phyloP scores from a whole-genome alignment of 2,329 filamentous ascomycete genomes.

The Lecanosticta acicola region DNA sequence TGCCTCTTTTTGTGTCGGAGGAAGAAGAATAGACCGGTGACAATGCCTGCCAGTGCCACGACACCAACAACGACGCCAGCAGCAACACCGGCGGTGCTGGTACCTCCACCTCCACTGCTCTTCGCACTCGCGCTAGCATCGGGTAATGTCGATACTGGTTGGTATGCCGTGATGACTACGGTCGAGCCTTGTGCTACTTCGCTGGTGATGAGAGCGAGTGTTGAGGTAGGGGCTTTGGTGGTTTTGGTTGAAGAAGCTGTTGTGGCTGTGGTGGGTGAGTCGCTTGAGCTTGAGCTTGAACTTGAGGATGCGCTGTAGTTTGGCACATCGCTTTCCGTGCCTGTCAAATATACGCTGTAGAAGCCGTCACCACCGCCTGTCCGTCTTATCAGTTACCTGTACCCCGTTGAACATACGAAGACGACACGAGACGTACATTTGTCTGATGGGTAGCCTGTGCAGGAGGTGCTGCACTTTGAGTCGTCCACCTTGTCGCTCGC shows the following conservation, averaged over 20 bases:
- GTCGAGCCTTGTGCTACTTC: conserved; percentile 31
- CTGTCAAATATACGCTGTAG: conserved; percentile 51
- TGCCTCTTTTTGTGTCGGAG: conserved; percentile 70
- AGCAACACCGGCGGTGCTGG: conserved; percentile 77
- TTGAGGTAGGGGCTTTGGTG: background rate
- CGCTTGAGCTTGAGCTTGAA: conserved; percentile 11
- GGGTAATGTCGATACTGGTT: conserved; percentile 39
- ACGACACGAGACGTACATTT: conserved; percentile 52
- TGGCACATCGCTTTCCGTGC: conserved; percentile 37
- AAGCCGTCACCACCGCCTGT: conserved; percentile 54
- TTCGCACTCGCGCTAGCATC: conserved; percentile 39
- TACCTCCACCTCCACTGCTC: conserved; percentile 25
- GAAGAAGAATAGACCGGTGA: conserved; percentile 67
- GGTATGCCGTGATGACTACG: conserved; percentile 30
- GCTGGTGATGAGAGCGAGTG: conserved; percentile 27
- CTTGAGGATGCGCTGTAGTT: conserved; percentile 25
- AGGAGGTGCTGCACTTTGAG: conserved; percentile 58
- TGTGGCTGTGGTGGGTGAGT: conserved; percentile 14
- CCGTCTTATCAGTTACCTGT: conserved; percentile 4
- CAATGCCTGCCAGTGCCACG: conserved; percentile 59
- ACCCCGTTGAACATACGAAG: background rate
- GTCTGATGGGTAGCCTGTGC: conserved; percentile 43
- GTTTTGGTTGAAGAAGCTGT: conserved; percentile 12
- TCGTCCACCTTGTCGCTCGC: conserved; percentile 51
- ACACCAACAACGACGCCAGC: conserved; percentile 84